These are phyloP conservation scores for Guillardia theta DNA, from an alignment of 78 protist genomes.

Conservation along the genomic window DNA sequence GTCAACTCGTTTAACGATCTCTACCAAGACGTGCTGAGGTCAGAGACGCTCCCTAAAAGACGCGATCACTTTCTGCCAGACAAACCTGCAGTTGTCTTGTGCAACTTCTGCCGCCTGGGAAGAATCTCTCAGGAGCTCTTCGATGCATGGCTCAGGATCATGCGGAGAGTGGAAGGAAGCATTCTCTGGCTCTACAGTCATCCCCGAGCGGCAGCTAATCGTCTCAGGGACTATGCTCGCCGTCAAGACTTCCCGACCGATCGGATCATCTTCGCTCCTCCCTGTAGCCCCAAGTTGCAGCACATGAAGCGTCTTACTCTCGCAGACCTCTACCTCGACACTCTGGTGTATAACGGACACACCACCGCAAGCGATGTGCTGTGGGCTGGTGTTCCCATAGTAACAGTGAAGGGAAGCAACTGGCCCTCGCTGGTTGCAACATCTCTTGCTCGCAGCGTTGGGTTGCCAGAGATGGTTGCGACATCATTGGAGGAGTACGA, in stretches of 20 bases:
- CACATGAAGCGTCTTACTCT: constrained; percentile 32
- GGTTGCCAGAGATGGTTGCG: not conserved
- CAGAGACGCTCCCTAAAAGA: not conserved
- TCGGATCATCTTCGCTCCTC: not conserved
- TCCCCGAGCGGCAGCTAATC: not conserved
- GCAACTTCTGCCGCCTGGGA: constrained; percentile 34
- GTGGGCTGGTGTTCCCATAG: constrained; percentile 42
- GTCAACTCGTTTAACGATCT: constrained; percentile 8
- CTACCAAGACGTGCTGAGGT: not conserved
- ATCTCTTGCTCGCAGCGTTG: not conserved
- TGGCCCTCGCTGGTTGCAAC: constrained; percentile 40
- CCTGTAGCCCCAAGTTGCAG: constrained; percentile 38
- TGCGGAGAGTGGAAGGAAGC: not conserved
- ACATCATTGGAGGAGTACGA: constrained; percentile 4
- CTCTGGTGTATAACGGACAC: constrained; percentile 31
- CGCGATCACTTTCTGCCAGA: constrained; percentile 32
- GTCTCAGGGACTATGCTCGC: not conserved
- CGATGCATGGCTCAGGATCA: not conserved
- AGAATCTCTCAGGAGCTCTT: not conserved
- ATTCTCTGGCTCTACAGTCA: constrained; percentile 36
- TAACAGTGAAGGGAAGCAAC: constrained; percentile 7
- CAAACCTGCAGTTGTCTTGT: not conserved
- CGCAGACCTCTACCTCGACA: constrained; percentile 39
- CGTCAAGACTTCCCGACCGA: not conserved
- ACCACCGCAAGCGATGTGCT: constrained; percentile 29